Evolutionary conservation across 176 grass and related monocot genomes (phyloP).

Genomic region (Puya raimondii): DNA sequence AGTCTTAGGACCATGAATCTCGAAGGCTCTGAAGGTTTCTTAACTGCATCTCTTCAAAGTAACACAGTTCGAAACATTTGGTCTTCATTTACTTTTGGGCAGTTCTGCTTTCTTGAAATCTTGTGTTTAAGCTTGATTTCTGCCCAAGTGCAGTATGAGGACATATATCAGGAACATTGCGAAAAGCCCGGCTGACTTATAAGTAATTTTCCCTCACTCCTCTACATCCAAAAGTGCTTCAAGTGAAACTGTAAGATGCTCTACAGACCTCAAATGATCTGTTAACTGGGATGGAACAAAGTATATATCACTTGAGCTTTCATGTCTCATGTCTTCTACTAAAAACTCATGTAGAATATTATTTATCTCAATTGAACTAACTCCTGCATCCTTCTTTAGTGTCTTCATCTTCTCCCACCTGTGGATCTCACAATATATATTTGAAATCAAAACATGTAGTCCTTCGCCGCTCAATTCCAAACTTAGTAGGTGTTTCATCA

Average conservation of each 20-base stretch:
- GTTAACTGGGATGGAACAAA: constrained; percentile 11
- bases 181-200: neutral
- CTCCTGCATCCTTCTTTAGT: constrained; percentile 7
- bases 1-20: neutral
- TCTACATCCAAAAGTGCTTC: neutral
- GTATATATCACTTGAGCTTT: constrained; percentile 26
- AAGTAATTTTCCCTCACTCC: neutral
- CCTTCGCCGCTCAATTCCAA: neutral
- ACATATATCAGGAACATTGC: neutral
- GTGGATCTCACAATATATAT: constrained; percentile 3
- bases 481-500: neutral
- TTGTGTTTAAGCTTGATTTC: neutral
- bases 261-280: constrained; percentile 16
- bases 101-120: neutral
- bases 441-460: constrained; percentile 12
- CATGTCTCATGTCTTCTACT: constrained; percentile 35
- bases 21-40: neutral
- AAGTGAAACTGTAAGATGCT: constrained; percentile 1
- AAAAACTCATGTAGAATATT: constrained; percentile 17
- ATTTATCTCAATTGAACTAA: constrained; percentile 11
- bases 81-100: neutral
- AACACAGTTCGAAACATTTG: too few species aligned
- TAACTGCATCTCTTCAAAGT: neutral
- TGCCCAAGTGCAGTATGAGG: neutral
- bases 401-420: constrained; percentile 13